These are phyloP conservation scores for Cyclotella atomus DNA, from an alignment of 108 stramenopile species.

Conservation along the genomic window DNA sequence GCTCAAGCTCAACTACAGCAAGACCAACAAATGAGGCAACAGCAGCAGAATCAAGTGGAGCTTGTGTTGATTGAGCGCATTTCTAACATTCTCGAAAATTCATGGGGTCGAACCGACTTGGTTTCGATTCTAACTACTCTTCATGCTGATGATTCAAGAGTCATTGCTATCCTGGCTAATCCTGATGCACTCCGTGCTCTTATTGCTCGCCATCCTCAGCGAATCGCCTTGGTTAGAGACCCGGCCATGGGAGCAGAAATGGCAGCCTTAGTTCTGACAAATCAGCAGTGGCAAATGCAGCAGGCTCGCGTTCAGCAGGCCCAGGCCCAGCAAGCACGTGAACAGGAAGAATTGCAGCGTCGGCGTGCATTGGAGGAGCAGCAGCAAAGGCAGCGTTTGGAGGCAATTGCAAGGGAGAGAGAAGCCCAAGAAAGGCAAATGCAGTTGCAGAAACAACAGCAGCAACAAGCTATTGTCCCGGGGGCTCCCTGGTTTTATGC, in stretches of 20 bases:
- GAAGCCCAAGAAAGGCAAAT: conserved; percentile 26
- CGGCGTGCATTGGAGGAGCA: conserved; percentile 57
- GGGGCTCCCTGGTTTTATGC: conserved; percentile 90
- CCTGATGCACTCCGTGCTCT: conserved; percentile 79
- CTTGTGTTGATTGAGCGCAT: conserved; percentile 87
- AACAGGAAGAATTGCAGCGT: conserved; percentile 56
- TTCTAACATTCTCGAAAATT: conserved; percentile 79
- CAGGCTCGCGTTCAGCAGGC: conserved; percentile 32
- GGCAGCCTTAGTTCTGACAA: conserved; percentile 73
- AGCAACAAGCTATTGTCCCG: conserved; percentile 45
- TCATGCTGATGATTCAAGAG: conserved; percentile 83
- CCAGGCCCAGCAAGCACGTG: conserved; percentile 55
- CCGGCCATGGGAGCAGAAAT: conserved; percentile 75
- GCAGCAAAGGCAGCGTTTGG: conserved; percentile 57
- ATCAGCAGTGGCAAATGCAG: conserved; percentile 76
- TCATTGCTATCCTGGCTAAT: conserved; percentile 72
- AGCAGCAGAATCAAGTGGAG: conserved; percentile 84
- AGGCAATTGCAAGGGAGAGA: conserved; percentile 30
- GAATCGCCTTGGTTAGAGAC: conserved; percentile 71
- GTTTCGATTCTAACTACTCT: conserved; percentile 77
- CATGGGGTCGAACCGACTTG: conserved; percentile 88
- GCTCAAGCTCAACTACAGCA: conserved; percentile 50
- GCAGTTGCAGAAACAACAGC: conserved; percentile 48
- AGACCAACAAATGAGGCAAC: conserved; percentile 54
- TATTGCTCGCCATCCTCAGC: conserved; percentile 69